A percentile compares a stretch with the other conserved stretches of the same genome.
Evolutionary conservation across 1,284 basidiomycete species (phyloP).

Genomic region (Singerocomus inundabilis): DNA sequence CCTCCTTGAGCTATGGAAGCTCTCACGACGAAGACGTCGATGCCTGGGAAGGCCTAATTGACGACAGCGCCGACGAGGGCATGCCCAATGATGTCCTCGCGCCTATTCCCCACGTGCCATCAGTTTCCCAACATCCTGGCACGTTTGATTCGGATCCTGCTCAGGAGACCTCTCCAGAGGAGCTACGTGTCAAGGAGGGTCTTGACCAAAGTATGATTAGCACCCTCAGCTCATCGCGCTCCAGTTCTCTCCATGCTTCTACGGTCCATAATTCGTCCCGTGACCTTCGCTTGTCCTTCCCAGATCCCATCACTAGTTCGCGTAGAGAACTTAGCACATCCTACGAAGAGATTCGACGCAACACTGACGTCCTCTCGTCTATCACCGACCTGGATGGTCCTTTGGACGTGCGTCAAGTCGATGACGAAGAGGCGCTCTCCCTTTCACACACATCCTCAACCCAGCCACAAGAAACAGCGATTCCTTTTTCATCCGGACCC

Average conservation of each 20-base stretch:
- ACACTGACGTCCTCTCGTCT: slow-evolving; percentile 13
- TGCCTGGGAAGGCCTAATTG: slow-evolving; percentile 71
- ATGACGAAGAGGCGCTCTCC: slow-evolving; percentile 29
- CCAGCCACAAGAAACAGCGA: slow-evolving; percentile 33
- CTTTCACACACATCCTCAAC: slow-evolving; percentile 13
- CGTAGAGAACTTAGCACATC: slow-evolving; percentile 39
- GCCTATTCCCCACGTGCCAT: slow-evolving; percentile 27
- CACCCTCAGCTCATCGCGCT: slow-evolving; percentile 68
- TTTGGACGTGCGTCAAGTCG: slow-evolving; percentile 13
- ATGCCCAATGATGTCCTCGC: slow-evolving; percentile 32
- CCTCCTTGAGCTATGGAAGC: slow-evolving; percentile 64
- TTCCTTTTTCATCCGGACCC: slow-evolving; percentile 27
- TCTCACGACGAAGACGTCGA: slow-evolving; percentile 65
- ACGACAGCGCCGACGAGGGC: slow-evolving; percentile 53
- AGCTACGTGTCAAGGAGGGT: slow-evolving; percentile 63
- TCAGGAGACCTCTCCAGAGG: slow-evolving; percentile 44
- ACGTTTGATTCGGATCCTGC: slow-evolving; percentile 27
- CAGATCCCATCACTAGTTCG: slow-evolving; percentile 70
- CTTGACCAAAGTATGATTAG: slow-evolving; percentile 78
- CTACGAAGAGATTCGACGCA: slow-evolving; percentile 27
- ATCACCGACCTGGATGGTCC: slow-evolving; percentile 18
- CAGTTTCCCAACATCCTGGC: slow-evolving; percentile 27
- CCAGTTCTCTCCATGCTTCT: slow-evolving; percentile 53
- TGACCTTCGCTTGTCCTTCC: slow-evolving; percentile 74
- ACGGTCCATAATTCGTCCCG: slow-evolving; percentile 57